These are phyloP conservation scores for Nakazawaea ernobii DNA, from an alignment of 805 yeast genomes.

Conservation along the genomic window DNA sequence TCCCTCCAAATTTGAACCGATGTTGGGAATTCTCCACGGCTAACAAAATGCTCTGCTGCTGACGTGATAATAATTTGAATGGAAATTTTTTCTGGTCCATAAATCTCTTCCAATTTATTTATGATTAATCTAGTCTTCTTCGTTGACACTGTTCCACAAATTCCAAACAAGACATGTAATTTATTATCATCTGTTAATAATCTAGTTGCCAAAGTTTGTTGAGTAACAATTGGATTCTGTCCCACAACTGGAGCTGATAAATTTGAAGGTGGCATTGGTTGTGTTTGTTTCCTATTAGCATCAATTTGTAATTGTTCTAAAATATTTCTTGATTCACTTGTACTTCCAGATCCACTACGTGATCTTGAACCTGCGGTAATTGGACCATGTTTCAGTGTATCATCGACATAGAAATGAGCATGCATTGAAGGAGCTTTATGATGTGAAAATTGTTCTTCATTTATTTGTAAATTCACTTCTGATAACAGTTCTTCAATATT, in stretches of 20 bases:
- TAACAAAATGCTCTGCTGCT: slow-evolving; percentile 46
- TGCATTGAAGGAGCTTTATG: slow-evolving; percentile 61
- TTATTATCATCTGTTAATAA: slow-evolving; percentile 49
- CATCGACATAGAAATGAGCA: slow-evolving; percentile 74
- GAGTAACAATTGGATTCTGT: slow-evolving; percentile 8
- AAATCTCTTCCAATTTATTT: slow-evolving; percentile 38
- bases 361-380: slow-evolving; percentile 22
- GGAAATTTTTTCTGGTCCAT: slow-evolving; percentile 34
- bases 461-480: slow-evolving; percentile 8
- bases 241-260: neutral
- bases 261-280: slow-evolving; percentile 1
- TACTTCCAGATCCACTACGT: slow-evolving; percentile 26
- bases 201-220: slow-evolving; percentile 25
- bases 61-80: slow-evolving; percentile 51
- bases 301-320: slow-evolving; percentile 7
- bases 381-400: slow-evolving; percentile 48
- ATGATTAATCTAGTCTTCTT: slow-evolving; percentile 49
- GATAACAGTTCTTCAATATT: slow-evolving; percentile 5
- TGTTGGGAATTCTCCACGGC: slow-evolving; percentile 39
- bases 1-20: slow-evolving; percentile 52
- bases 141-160: slow-evolving; percentile 52
- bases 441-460: slow-evolving; percentile 23
- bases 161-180: slow-evolving; percentile 49
- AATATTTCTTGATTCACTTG: slow-evolving; percentile 19
- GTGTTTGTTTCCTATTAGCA: neutral